Base-by-base conservation (phyloP, 2,329 filamentous ascomycete species). In the Clonostachys rhizophaga region DNA sequence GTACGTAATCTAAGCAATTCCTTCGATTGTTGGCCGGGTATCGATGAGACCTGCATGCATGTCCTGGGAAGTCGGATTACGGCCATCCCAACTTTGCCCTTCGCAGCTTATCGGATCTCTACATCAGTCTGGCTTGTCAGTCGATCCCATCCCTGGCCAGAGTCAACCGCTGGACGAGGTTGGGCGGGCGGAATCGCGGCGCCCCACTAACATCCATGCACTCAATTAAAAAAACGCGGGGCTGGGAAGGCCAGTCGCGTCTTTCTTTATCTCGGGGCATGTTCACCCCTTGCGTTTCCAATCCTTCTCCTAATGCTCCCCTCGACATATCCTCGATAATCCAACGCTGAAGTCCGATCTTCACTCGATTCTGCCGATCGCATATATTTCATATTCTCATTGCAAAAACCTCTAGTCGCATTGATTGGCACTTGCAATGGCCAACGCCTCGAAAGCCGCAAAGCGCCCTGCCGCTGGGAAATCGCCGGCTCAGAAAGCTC, bases 171-270 rank as follows among this genome's bases (percentile, higher is more conserved):
- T 30, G 24, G 24, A 30, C 24, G 24, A 30, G 24, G 24, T 30
- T 30, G 24, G 24, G 24, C 24, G 24, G 24, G 24, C 24, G 24
- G 24, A 30, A 30, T 30, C 24, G 24, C 24, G 24, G 34, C 42
- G 46, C 34, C 51, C 47, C 52, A 30, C 24, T 30, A 30, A 30
- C 10, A 30, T 30, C 24, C 24, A 50, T 49, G 46, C 45, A 51
- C 52, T 54, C 55, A 57, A 56, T 57, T 57, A 53, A 54, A 43
- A 55, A 60, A 51, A 55, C 56, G 58, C 55, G 58, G 58, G 58
- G 58, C 58, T 60, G 58, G 58, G 47, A 42, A 45, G 16, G 16
- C 13, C 13, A 17, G 13, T 17, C 40, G 40, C 40, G 40, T 42
- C 24, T 30, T 30, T 30, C 24, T 30, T 30, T 30, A 30, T 30